Conservation (phyloP, 176 grass and related monocot genomes). For the Calamus simplicifolius region DNA sequence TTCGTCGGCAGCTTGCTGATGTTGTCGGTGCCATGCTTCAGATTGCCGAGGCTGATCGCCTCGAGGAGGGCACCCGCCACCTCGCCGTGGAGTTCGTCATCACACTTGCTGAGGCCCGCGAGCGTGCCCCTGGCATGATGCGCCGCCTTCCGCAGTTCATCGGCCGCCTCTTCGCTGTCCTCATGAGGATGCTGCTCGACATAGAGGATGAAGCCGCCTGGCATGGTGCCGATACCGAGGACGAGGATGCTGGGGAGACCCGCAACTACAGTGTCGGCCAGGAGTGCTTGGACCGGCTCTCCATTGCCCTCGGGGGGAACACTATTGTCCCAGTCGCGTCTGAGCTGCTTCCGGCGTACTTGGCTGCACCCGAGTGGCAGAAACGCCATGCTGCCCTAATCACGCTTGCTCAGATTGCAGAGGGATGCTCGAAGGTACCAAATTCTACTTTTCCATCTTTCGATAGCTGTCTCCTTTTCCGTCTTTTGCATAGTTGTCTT, state of each 20-base stretch:
- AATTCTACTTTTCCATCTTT: conserved; percentile 11
- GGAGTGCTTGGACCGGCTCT: conserved; percentile 87
- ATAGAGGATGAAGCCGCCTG: conserved; percentile 84
- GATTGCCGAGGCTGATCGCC: conserved; percentile 52
- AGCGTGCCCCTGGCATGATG: conserved; percentile 97
- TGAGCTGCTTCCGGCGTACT: conserved; percentile 70
- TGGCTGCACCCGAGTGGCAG: conserved; percentile 87
- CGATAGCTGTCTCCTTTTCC: no score
- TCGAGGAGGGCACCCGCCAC: conserved; percentile 92
- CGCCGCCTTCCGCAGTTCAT: conserved; percentile 83
- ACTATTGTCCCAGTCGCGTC: conserved; percentile 82
- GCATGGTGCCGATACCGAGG: conserved; percentile 79
- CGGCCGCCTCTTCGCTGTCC: conserved; percentile 77
- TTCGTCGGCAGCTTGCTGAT: conserved; percentile 70
- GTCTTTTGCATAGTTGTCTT: no score
- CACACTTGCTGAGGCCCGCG: conserved; percentile 83
- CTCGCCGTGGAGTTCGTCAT: conserved; percentile 90
- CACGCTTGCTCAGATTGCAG: conserved; percentile 96
- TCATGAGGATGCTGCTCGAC: conserved; percentile 97
- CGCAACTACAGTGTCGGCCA: conserved; percentile 90
- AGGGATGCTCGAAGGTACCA: conserved; percentile 94
- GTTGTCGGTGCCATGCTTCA: conserved; percentile 92
- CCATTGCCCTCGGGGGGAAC: conserved; percentile 90
- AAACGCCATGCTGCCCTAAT: conserved; percentile 94
- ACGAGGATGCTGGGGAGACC: conserved; percentile 81